phyloP scores from a whole-genome alignment of 2,329 filamentous ascomycete genomes.

The Didymellaceae sp. region DNA sequence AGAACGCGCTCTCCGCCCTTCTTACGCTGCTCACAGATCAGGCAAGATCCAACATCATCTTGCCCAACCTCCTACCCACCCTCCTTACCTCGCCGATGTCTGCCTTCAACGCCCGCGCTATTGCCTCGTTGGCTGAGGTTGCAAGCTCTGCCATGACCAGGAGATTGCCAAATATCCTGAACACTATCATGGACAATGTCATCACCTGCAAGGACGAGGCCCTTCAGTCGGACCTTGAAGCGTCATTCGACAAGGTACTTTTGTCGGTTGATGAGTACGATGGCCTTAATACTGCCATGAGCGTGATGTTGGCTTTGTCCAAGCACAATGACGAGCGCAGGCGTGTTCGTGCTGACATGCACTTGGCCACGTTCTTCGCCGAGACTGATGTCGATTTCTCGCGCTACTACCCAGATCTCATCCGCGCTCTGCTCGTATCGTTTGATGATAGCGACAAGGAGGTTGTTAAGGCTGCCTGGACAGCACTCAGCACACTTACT shows the following conservation, averaged over 20 bases:
- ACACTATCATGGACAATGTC: constrained; percentile 92
- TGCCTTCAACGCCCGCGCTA: constrained; percentile 90
- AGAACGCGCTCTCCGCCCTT: constrained; percentile 90
- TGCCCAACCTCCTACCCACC: constrained; percentile 94
- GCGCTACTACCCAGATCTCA: constrained; percentile 93
- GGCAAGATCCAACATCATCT: constrained; percentile 91
- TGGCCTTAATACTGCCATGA: constrained; percentile 95
- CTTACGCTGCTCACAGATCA: constrained; percentile 93
- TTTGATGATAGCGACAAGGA: constrained; percentile 86
- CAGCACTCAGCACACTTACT: constrained; percentile 77
- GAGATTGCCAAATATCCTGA: constrained; percentile 86
- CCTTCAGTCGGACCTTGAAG: constrained; percentile 74
- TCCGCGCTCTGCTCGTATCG: constrained; percentile 85
- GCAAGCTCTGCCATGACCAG: constrained; percentile 90
- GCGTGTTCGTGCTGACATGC: constrained; percentile 77
- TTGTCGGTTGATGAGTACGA: constrained; percentile 95
- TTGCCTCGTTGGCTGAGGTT: constrained; percentile 92
- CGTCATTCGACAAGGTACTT: constrained; percentile 86
- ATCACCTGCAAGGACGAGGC: constrained; percentile 77
- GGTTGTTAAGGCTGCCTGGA: constrained; percentile 90
- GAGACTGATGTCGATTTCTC: constrained; percentile 86
- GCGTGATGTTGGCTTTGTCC: constrained; percentile 81
- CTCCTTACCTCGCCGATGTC: constrained; percentile 89
- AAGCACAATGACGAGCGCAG: constrained; percentile 93
- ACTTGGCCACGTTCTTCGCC: constrained; percentile 86